phyloP scores from a whole-genome alignment of 139 green algal genomes.

The Micractinium sp. region DNA sequence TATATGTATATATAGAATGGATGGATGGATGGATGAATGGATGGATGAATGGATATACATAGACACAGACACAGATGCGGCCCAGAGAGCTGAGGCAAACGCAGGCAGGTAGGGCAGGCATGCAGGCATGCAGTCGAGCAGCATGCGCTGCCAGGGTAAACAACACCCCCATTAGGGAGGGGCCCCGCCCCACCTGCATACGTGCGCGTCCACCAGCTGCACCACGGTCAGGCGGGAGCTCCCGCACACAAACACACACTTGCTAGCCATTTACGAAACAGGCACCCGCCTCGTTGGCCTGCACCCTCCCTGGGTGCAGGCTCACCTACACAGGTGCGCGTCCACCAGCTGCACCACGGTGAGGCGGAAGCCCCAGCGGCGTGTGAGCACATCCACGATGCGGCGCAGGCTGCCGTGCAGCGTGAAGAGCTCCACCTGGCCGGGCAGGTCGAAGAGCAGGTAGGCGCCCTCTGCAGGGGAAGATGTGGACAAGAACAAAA shows the following conservation, averaged over 20 bases:
- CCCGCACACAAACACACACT: background rate
- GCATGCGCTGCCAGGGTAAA: too few relatives aligned
- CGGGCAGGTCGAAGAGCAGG: slow-evolving; percentile 95
- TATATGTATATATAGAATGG: too few relatives aligned
- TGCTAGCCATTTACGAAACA: too few relatives aligned
- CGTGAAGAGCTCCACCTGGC: slow-evolving; percentile 98
- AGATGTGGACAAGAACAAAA: background rate
- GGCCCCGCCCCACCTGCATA: slow-evolving; percentile 76
- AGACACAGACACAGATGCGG: background rate
- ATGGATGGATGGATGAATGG: too few relatives aligned
- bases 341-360: slow-evolving; percentile 91
- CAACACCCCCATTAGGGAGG: too few relatives aligned
- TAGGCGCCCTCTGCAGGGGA: slow-evolving; percentile 60
- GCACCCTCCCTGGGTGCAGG: background rate
- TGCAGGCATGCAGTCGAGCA: too few relatives aligned
- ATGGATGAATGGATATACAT: too few relatives aligned
- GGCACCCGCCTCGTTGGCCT: background rate
- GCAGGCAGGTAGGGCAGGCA: too few relatives aligned
- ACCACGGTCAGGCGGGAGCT: slow-evolving; percentile 57
- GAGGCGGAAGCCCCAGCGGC: slow-evolving; percentile 53
- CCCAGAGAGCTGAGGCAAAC: background rate
- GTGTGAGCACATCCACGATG: slow-evolving; percentile 85
- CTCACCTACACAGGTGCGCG: slow-evolving; percentile 78
- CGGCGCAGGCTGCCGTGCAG: slow-evolving; percentile 85
- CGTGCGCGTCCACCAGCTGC: slow-evolving; percentile 94